Evolutionary conservation across 1,284 basidiomycete genomes (phyloP).

Genomic region (Puccinia horiana): DNA sequence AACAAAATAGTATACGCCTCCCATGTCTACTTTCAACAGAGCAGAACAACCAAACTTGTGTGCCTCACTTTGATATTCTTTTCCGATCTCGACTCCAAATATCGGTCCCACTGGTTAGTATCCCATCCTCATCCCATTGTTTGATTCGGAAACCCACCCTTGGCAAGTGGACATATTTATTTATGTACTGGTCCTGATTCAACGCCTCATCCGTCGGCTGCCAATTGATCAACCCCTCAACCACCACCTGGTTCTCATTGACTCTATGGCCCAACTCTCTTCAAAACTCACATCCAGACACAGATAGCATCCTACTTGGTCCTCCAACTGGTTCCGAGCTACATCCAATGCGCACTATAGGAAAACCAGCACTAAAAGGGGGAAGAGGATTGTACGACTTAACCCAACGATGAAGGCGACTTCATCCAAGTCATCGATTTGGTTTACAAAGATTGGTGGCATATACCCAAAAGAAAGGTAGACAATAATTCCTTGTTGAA

Average conservation of each 20-base stretch:
- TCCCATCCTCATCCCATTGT: slow-evolving; percentile 42
- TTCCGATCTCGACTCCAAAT: too few species aligned
- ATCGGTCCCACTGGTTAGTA: slow-evolving; percentile 49
- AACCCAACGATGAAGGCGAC: slow-evolving; percentile 84
- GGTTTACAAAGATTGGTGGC: slow-evolving; percentile 97
- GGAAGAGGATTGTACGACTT: slow-evolving; percentile 91
- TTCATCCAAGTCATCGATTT: slow-evolving; percentile 93
- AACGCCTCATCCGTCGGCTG: neutral
- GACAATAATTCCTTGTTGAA: slow-evolving; percentile 58
- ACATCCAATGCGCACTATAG: slow-evolving; percentile 51
- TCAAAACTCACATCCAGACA: slow-evolving; percentile 52
- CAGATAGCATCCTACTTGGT: slow-evolving; percentile 10
- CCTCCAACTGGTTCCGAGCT: slow-evolving; percentile 34
- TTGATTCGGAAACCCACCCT: slow-evolving; percentile 42
- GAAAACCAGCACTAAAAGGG: slow-evolving; percentile 63
- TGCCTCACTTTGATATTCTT: too few species aligned
- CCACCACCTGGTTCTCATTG: slow-evolving; percentile 51
- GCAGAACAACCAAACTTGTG: too few species aligned
- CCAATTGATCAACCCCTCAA: slow-evolving; percentile 49
- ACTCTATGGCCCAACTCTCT: slow-evolving; percentile 57
- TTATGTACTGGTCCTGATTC: neutral
- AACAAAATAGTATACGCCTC: too few species aligned
- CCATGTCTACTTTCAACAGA: too few species aligned
- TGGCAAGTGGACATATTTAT: slow-evolving; percentile 7
- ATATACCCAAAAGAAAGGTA: slow-evolving; percentile 86